phyloP scores from a whole-genome alignment of 805 yeast genomes.

The Metschnikowia matae region DNA sequence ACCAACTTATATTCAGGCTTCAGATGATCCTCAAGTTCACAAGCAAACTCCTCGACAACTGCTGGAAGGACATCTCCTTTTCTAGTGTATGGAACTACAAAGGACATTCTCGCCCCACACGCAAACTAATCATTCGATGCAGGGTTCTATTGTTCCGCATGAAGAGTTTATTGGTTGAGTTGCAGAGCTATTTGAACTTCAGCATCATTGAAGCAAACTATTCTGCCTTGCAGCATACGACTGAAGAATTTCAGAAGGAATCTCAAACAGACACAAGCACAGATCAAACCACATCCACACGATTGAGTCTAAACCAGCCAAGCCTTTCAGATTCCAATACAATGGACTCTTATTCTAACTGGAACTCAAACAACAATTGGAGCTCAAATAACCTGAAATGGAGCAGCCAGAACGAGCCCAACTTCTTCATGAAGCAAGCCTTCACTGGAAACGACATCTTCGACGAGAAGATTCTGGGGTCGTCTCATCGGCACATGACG shows the following conservation, averaged over 20 bases:
- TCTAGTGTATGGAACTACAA: conserved; percentile 64
- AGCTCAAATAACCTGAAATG: background rate
- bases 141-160: conserved; percentile 55
- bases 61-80: conserved; percentile 61
- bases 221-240: conserved; percentile 32
- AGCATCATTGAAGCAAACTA: conserved; percentile 60
- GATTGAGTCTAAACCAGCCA: background rate
- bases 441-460: conserved; percentile 22
- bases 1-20: conserved; percentile 75
- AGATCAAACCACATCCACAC: background rate
- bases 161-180: conserved; percentile 52
- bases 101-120: conserved; percentile 40
- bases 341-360: too few relatives aligned
- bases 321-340: too few relatives aligned
- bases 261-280: background rate
- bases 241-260: conserved; percentile 9
- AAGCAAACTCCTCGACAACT: conserved; percentile 52
- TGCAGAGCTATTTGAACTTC: conserved; percentile 51
- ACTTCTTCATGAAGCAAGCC: conserved; percentile 11
- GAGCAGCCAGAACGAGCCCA: conserved; percentile 6
- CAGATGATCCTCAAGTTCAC: conserved; percentile 60
- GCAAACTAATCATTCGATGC: conserved; percentile 51
- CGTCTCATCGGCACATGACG: conserved; percentile 7
- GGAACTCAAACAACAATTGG: too few relatives aligned
- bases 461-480: conserved; percentile 20